Evolutionary conservation across 495 filamentous ascomycete genomes (phyloP), one percentile per base, ranked within the genome.

Genomic region (Xylaria bambusicola): DNA sequence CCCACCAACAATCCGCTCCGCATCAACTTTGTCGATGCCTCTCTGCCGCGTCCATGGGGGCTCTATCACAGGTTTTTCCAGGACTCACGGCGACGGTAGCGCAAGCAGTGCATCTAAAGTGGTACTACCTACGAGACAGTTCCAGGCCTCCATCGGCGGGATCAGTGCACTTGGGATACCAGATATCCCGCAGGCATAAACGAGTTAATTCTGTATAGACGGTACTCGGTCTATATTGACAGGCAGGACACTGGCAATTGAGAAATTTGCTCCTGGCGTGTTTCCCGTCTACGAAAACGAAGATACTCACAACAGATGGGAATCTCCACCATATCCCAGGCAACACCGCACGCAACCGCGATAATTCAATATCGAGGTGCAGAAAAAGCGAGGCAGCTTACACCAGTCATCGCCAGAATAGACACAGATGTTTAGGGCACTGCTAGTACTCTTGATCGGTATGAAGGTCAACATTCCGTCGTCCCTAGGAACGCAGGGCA

Each of bases 331-430:
- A n/a, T n/a, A n/a, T n/a, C n/a, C n/a, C n/a, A n/a, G n/a, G n/a
- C n/a, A n/a, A n/a, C n/a, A n/a, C n/a, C n/a, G n/a, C 31, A 48
- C 46, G 27, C 4, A 26, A 8, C 15, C 26, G 55, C 55, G 17
- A 35, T 49, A 26, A n/a, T 38, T 49, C 33, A 49, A 57, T 45
- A 24, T 17, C 4, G 10, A 48, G 23, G n/a, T n/a, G n/a, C n/a
- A n/a, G n/a, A n/a, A n/a, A n/a, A n/a, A n/a, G n/a, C n/a, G n/a
- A n/a, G n/a, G n/a, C n/a, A n/a, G n/a, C n/a, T n/a, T n/a, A n/a
- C n/a, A n/a, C n/a, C 47, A 26, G 17, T 3, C 46, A 35, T 31
- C 24, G 31, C 44, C 45, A 33, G 42, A n/a, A 38, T 26, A n/a
- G n/a, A n/a, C n/a, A n/a, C n/a, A n/a, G n/a, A n/a, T n/a, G n/a